These are phyloP conservation scores for Metarhizium robertsii DNA, from an alignment of 2,329 filamentous ascomycete genomes.

Conservation along the genomic window DNA sequence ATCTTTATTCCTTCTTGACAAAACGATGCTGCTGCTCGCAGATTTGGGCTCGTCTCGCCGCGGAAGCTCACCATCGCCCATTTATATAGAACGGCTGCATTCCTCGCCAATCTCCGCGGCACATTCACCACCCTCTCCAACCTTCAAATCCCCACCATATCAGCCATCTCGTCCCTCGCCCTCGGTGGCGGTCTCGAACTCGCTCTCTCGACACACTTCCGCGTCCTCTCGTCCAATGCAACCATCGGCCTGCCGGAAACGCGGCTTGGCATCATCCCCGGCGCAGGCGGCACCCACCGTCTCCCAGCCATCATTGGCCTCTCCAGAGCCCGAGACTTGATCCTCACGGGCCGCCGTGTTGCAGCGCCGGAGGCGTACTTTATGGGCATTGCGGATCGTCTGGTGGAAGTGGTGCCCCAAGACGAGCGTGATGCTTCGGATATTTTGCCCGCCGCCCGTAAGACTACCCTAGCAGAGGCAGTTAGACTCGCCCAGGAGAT, in stretches of 20 bases:
- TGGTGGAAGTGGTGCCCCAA: constrained; percentile 65
- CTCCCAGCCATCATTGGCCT: constrained; percentile 75
- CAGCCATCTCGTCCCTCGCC: constrained; percentile 74
- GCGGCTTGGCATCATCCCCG: constrained; percentile 85
- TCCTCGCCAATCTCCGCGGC: constrained; percentile 65
- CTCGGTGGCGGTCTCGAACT: constrained; percentile 92
- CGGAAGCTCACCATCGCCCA: not conserved
- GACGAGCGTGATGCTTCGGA: constrained; percentile 31
- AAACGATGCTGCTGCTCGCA: not conserved
- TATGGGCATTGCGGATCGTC: constrained; percentile 78
- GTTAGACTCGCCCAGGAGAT: constrained; percentile 75
- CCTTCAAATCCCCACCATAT: constrained; percentile 83
- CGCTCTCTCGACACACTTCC: constrained; percentile 79
- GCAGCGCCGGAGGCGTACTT: constrained; percentile 81
- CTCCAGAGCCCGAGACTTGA: constrained; percentile 74
- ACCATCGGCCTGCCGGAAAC: constrained; percentile 83
- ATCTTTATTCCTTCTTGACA: not conserved
- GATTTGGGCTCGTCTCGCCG: not conserved
- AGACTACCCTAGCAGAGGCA: constrained; percentile 63
- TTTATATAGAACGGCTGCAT: constrained; percentile 59
- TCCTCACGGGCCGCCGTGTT: constrained; percentile 83
- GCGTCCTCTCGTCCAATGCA: constrained; percentile 73
- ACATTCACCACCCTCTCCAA: constrained; percentile 65
- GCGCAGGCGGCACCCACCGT: constrained; percentile 85
- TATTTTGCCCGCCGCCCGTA: constrained; percentile 50